Evolutionary conservation across 352 stramenopile species (phyloP).

Genomic region (Phytophthora sp.): DNA sequence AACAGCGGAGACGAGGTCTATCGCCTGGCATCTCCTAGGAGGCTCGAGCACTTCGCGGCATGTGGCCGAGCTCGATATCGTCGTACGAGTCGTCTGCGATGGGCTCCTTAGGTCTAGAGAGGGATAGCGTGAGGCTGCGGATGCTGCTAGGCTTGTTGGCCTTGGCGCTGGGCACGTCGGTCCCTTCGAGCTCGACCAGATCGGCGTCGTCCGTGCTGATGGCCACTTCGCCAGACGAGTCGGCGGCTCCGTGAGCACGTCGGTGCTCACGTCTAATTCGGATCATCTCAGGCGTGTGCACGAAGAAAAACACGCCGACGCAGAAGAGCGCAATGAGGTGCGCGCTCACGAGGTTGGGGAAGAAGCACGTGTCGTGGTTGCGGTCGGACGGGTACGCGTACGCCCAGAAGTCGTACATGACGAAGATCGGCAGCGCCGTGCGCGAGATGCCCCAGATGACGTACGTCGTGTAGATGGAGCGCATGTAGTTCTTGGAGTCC

Average conservation of each 20-base stretch:
- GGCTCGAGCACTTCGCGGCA: slow-evolving; percentile 48
- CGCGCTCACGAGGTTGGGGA: slow-evolving; percentile 74
- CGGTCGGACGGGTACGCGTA: slow-evolving; percentile 74
- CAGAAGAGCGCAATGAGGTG: slow-evolving; percentile 86
- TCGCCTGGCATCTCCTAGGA: no score
- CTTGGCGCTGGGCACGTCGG: slow-evolving; percentile 27
- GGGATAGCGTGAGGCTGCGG: slow-evolving; percentile 50
- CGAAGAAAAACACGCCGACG: slow-evolving; percentile 82
- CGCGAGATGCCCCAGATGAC: slow-evolving; percentile 76
- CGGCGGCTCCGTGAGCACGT: slow-evolving; percentile 18
- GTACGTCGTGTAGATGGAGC: slow-evolving; percentile 80
- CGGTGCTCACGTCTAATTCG: slow-evolving; percentile 33
- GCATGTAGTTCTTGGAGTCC: slow-evolving; percentile 68
- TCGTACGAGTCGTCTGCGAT: slow-evolving; percentile 65
- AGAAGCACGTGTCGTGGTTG: slow-evolving; percentile 81
- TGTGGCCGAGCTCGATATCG: slow-evolving; percentile 61
- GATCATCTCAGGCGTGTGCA: slow-evolving; percentile 79
- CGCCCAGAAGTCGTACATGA: slow-evolving; percentile 78
- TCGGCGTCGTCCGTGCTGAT: slow-evolving; percentile 30
- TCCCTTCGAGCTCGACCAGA: slow-evolving; percentile 27
- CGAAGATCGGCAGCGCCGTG: slow-evolving; percentile 74
- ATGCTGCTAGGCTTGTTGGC: slow-evolving; percentile 34
- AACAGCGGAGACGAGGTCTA: no score
- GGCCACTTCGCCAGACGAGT: slow-evolving; percentile 16
- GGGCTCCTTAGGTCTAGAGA: slow-evolving; percentile 49